A percentile compares a stretch with the other conserved stretches of the same genome.
Evolutionary conservation across 192 early-diverging fungal species (phyloP).

Genomic region (Coemansia sp.): DNA sequence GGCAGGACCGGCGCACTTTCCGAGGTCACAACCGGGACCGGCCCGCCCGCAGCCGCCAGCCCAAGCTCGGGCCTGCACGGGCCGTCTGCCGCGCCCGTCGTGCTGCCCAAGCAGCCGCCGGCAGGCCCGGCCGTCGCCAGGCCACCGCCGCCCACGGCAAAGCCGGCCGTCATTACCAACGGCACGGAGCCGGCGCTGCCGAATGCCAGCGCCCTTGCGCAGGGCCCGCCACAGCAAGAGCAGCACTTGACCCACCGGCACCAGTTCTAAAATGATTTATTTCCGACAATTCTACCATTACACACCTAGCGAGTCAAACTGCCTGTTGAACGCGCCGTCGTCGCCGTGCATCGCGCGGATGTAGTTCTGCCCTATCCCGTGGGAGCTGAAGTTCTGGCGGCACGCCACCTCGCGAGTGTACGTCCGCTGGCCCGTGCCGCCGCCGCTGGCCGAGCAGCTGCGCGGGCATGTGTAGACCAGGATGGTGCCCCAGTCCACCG

Average conservation of each 20-base stretch:
- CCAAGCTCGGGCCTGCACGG: neutral
- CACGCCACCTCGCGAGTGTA: slow-evolving; percentile 60
- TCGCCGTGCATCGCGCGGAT: slow-evolving; percentile 37
- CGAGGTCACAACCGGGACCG: neutral
- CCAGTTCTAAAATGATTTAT: no score
- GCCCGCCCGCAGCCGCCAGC: neutral
- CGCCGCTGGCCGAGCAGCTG: slow-evolving; percentile 57
- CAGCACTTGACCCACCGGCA: neutral
- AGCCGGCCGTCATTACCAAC: slow-evolving; percentile 2
- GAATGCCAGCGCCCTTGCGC: neutral
- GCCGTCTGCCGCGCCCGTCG: slow-evolving; percentile 3
- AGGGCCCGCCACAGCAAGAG: neutral
- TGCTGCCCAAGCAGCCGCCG: slow-evolving; percentile 3
- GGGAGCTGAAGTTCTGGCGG: slow-evolving; percentile 77
- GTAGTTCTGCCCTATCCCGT: slow-evolving; percentile 60
- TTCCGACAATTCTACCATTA: neutral
- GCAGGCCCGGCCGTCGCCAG: neutral
- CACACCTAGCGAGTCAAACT: slow-evolving; percentile 30
- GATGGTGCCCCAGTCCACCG: slow-evolving; percentile 89
- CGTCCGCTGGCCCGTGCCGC: no score
- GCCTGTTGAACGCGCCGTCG: slow-evolving; percentile 25
- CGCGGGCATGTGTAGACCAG: slow-evolving; percentile 79
- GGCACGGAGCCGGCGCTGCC: neutral
- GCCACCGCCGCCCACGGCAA: slow-evolving; percentile 7
- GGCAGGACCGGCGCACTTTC: neutral